A percentile compares a stretch with the other conserved stretches of the same genome.
Conservation (phyloP, 2,329 filamentous ascomycete genomes). For the Neofusicoccum umdonicola region DNA sequence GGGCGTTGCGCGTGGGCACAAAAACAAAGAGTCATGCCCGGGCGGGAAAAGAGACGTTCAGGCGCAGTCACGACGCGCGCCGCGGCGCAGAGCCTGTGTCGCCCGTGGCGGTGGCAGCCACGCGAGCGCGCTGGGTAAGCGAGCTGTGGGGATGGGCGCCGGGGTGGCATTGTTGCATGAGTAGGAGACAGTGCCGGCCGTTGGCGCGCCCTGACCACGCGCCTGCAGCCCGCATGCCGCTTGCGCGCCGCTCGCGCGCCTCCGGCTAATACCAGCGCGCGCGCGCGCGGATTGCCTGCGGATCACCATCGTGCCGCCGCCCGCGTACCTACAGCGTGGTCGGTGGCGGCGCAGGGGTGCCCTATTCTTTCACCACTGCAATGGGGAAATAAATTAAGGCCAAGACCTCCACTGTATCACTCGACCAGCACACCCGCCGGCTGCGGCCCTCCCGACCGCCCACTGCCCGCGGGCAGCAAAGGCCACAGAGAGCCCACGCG, state of each 20-base stretch:
- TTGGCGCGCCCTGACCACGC: background rate
- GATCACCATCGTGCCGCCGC: background rate
- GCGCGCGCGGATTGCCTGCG: background rate
- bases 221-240: background rate
- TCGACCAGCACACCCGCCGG: conserved; percentile 20
- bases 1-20: background rate
- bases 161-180: background rate
- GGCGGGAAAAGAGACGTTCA: background rate
- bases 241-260: no score
- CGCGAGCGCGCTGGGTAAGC: conserved; percentile 7
- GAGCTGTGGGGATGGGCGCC: conserved; percentile 13
- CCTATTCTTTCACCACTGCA: conserved; percentile 20
- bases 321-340: conserved; percentile 1
- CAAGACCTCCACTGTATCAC: conserved; percentile 26
- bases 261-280: conserved; percentile 1
- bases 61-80: background rate
- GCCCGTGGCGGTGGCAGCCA: conserved; percentile 18
- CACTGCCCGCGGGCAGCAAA: background rate
- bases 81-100: background rate
- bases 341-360: conserved; percentile 20
- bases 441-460: background rate
- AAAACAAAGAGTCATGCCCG: conserved; percentile 1
- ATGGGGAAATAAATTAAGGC: conserved; percentile 24
- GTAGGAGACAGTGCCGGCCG: background rate
- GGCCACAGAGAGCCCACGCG: background rate